Evolutionary conservation across 208 protist species (phyloP).

Genomic region (Lotmaria passim): DNA sequence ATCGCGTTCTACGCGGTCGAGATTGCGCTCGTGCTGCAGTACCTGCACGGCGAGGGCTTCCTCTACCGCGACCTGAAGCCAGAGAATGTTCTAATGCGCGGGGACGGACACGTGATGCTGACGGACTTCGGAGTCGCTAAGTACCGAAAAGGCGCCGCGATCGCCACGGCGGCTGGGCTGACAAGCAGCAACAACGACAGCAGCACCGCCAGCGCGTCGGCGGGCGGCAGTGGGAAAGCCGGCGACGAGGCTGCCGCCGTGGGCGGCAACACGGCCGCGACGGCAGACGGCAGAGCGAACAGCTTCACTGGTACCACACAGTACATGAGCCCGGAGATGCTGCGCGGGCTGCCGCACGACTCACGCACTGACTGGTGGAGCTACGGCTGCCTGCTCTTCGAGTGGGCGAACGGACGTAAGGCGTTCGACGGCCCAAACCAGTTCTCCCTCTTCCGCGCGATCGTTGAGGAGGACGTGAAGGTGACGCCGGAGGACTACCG

Average conservation of each 20-base stretch:
- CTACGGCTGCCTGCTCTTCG: slow-evolving; percentile 95
- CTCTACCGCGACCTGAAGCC: slow-evolving; percentile 95
- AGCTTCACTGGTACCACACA: slow-evolving; percentile 95
- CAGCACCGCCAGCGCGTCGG: slow-evolving; percentile 2
- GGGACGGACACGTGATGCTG: slow-evolving; percentile 92
- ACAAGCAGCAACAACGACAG: slow-evolving; percentile 8
- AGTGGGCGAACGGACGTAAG: slow-evolving; percentile 93
- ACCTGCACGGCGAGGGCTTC: slow-evolving; percentile 87
- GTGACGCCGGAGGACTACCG: slow-evolving; percentile 67
- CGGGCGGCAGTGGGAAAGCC: slow-evolving; percentile 3
- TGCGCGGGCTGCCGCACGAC: slow-evolving; percentile 85
- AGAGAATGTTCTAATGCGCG: slow-evolving; percentile 93
- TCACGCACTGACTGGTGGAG: slow-evolving; percentile 96
- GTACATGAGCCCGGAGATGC: slow-evolving; percentile 95
- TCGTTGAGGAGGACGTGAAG: slow-evolving; percentile 77
- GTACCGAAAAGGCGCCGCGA: slow-evolving; percentile 60
- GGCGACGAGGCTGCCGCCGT: background rate
- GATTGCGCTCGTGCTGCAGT: slow-evolving; percentile 87
- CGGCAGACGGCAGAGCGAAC: slow-evolving; percentile 39
- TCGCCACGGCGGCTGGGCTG: slow-evolving; percentile 18
- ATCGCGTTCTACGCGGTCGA: slow-evolving; percentile 92
- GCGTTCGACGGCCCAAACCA: slow-evolving; percentile 75
- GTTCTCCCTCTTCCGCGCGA: slow-evolving; percentile 67
- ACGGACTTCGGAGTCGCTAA: slow-evolving; percentile 97
- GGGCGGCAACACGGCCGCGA: background rate